Percentiles rank a stretch among this genome's conserved stretches.
Evolutionary conservation across 805 yeast genomes (phyloP).

Genomic region (Monosporozyma aerobia): DNA sequence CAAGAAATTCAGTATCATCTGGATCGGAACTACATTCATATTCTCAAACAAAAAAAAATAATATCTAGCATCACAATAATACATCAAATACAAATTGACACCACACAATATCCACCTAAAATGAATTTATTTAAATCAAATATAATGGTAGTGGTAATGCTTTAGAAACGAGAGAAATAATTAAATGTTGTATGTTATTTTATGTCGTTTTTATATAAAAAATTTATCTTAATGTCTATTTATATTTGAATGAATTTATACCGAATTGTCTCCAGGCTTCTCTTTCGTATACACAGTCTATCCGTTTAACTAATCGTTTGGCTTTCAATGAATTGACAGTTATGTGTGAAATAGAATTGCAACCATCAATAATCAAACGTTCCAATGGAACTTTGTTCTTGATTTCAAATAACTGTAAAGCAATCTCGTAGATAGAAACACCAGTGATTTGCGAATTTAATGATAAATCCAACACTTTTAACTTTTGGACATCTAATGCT

Average conservation of each 20-base stretch:
- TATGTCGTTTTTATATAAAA: neutral
- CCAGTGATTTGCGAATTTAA: constrained; percentile 26
- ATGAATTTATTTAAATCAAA: neutral
- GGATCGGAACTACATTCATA: neutral
- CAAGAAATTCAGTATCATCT: neutral
- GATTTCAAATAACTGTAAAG: constrained; percentile 10
- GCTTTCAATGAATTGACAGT: constrained; percentile 19
- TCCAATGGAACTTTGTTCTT: constrained; percentile 13
- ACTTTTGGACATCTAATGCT: constrained; percentile 8
- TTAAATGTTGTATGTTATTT: neutral
- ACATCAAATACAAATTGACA: too few relatives aligned
- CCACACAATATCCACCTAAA: neutral
- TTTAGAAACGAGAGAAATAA: neutral
- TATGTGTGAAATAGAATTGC: constrained; percentile 21
- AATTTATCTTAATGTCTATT: neutral
- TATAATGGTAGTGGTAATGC: neutral
- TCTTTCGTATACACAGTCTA: constrained; percentile 24
- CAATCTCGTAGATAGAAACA: constrained; percentile 23
- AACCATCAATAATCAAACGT: constrained; percentile 20
- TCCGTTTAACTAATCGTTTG: constrained; percentile 13
- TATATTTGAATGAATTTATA: constrained; percentile 19
- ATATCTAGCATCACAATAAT: neutral
- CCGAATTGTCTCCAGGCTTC: constrained; percentile 26
- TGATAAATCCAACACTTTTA: constrained; percentile 22
- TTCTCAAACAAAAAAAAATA: neutral